These are phyloP conservation scores for Oryza rufipogon DNA, from an alignment of 176 grass and related monocot species.

Conservation along the genomic window DNA sequence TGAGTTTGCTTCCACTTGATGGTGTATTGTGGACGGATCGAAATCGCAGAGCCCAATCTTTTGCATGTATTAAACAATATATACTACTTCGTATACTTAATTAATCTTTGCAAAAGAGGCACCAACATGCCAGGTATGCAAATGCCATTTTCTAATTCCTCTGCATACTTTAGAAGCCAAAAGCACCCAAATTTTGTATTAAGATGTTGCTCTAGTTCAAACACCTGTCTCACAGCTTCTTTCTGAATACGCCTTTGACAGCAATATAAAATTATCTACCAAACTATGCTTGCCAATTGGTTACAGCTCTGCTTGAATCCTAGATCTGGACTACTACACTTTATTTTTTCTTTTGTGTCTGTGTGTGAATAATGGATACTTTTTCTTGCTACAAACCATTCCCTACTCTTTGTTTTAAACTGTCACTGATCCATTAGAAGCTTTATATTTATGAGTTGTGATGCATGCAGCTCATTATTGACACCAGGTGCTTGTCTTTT, in stretches of 20 bases:
- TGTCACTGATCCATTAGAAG: not conserved
- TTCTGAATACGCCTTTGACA: conserved; percentile 44
- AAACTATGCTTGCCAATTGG: conserved; percentile 44
- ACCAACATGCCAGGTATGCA: conserved; percentile 47
- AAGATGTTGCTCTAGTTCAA: conserved; percentile 38
- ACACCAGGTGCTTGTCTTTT: conserved; percentile 31
- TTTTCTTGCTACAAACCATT: conserved; percentile 34
- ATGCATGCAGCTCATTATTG: conserved; percentile 24
- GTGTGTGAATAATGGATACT: not conserved
- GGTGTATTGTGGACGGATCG: conserved; percentile 1
- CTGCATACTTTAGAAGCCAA: conserved; percentile 31
- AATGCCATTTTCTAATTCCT: conserved; percentile 32
- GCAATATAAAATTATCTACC: conserved; percentile 3
- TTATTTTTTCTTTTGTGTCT: not conserved
- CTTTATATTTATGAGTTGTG: conserved; percentile 23
- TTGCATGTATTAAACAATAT: not conserved
- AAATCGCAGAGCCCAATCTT: not conserved
- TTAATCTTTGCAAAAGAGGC: conserved; percentile 7
- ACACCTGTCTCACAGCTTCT: conserved; percentile 55
- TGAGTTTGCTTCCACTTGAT: conserved; percentile 37
- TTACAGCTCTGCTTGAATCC: conserved; percentile 50
- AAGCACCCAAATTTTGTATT: conserved; percentile 39
- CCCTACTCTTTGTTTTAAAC: conserved; percentile 15
- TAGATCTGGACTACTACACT: conserved; percentile 41
- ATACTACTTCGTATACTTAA: not conserved